Evolutionary conservation across 2,329 filamentous ascomycete species (phyloP).

Genomic region (Trichoderma sp.): DNA sequence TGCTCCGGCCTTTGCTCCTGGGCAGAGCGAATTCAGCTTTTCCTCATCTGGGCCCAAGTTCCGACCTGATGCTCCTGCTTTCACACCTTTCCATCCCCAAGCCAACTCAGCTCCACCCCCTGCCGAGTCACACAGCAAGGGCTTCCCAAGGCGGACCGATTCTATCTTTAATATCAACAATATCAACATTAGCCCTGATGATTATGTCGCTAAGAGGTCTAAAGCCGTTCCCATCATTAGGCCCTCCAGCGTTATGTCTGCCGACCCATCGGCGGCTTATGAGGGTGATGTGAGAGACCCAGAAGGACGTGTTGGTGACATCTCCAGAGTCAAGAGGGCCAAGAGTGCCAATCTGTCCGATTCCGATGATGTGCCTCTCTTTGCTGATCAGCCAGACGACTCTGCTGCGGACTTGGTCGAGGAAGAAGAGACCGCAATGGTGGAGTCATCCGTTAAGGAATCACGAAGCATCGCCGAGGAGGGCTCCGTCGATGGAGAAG

Average conservation of each 20-base stretch:
- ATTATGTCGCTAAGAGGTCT: slow-evolving; percentile 60
- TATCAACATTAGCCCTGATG: slow-evolving; percentile 59
- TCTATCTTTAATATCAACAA: slow-evolving; percentile 62
- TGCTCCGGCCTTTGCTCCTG: slow-evolving; percentile 69
- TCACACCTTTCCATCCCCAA: slow-evolving; percentile 59
- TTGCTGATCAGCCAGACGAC: slow-evolving; percentile 56
- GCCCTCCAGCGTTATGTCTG: slow-evolving; percentile 48
- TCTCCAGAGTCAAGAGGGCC: slow-evolving; percentile 72
- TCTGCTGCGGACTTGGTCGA: slow-evolving; percentile 20
- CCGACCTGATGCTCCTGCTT: slow-evolving; percentile 71
- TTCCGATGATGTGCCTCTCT: slow-evolving; percentile 70
- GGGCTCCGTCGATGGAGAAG: slow-evolving; percentile 42
- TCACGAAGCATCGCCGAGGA: slow-evolving; percentile 27
- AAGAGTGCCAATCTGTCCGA: slow-evolving; percentile 58
- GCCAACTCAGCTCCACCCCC: slow-evolving; percentile 45
- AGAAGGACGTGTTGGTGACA: slow-evolving; percentile 59
- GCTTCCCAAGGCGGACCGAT: slow-evolving; percentile 38
- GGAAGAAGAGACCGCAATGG: slow-evolving; percentile 20
- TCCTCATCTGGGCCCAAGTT: slow-evolving; percentile 65
- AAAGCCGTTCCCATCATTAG: slow-evolving; percentile 81
- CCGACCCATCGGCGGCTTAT: slow-evolving; percentile 26
- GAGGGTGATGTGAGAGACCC: slow-evolving; percentile 33
- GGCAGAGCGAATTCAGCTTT: slow-evolving; percentile 64
- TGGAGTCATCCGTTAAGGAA: slow-evolving; percentile 26
- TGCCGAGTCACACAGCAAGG: slow-evolving; percentile 44